Conservation (phyloP, 106 monocot genomes). For the Dendrobium chrysotoxum region DNA sequence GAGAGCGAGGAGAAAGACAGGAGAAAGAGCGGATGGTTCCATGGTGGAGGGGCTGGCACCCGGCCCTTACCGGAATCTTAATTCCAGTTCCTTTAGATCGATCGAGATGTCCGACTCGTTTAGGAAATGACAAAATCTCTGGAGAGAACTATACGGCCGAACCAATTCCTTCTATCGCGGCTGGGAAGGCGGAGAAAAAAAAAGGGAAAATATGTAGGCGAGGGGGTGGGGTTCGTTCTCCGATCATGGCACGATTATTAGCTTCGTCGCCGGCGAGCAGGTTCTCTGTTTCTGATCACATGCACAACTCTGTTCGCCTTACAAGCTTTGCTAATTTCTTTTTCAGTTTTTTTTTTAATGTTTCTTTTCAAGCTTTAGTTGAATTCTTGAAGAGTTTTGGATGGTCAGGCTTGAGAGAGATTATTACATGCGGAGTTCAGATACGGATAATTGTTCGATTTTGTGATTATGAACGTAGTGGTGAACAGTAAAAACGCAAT, state of each 20-base stretch:
- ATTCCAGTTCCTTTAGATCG: constrained; percentile 23
- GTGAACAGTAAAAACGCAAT: too few species aligned
- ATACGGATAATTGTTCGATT: too few species aligned
- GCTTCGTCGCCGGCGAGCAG: neutral
- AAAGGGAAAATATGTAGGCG: too few species aligned
- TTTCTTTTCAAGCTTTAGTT: too few species aligned
- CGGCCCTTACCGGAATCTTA: constrained; percentile 51
- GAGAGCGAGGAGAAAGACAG: constrained; percentile 13
- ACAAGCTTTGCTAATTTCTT: too few species aligned
- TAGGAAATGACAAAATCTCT: constrained; percentile 3
- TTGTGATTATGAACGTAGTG: too few species aligned
- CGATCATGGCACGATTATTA: neutral
- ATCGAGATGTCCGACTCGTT: constrained; percentile 39
- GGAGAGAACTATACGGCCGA: neutral
- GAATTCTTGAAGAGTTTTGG: too few species aligned
- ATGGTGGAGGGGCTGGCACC: constrained; percentile 26
- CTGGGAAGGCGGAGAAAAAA: neutral
- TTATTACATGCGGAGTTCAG: too few species aligned
- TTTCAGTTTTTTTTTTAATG: too few species aligned
- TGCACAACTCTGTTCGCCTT: neutral
- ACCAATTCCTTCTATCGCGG: neutral
- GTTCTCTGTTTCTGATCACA: neutral
- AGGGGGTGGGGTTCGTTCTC: too few species aligned
- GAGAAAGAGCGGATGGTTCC: constrained; percentile 1
- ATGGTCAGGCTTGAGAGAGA: too few species aligned